These are phyloP conservation scores for Boletus huronensis DNA, from an alignment of 768 basidiomycete genomes.

Conservation along the genomic window DNA sequence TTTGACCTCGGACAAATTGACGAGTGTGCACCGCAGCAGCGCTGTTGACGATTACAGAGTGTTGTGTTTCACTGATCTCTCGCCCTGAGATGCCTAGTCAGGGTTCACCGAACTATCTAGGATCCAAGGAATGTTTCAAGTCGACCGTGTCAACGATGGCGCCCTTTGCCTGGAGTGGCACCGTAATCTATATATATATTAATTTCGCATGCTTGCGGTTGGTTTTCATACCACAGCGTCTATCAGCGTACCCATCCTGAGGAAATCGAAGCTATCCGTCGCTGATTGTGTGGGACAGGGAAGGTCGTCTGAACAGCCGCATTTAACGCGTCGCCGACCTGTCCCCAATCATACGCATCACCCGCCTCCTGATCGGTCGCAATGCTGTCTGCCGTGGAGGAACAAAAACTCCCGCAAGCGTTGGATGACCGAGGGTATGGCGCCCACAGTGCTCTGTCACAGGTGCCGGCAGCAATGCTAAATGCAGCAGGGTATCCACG, in stretches of 20 bases:
- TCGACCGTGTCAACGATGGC: conserved; percentile 10
- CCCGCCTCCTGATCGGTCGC: conserved; percentile 21
- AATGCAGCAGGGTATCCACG: conserved; percentile 14
- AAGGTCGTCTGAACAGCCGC: conserved; percentile 10
- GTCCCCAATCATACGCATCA: conserved; percentile 26
- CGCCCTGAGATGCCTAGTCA: conserved; percentile 6
- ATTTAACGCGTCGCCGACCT: conserved; percentile 24
- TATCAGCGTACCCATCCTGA: conserved; percentile 11
- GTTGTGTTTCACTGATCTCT: conserved; percentile 17
- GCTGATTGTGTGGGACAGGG: conserved; percentile 21
- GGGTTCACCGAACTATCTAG: conserved; percentile 1
- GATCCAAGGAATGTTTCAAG: conserved; percentile 5
- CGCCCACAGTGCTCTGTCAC: background rate
- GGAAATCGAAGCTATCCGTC: conserved; percentile 16
- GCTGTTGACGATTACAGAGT: conserved; percentile 5
- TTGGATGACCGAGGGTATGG: conserved; percentile 10
- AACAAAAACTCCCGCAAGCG: conserved; percentile 9
- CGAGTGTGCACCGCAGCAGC: conserved; percentile 19
- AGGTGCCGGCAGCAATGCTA: conserved; percentile 5
- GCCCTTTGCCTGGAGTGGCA: conserved; percentile 8
- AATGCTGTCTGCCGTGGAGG: conserved; percentile 17
- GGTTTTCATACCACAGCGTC: conserved; percentile 7
- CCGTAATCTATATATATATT: conserved; percentile 9
- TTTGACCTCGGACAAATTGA: conserved; percentile 10
- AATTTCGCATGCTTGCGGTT: conserved; percentile 12